phyloP scores from a whole-genome alignment of 192 early-diverging fungal species.

The Podochytrium sp. region DNA sequence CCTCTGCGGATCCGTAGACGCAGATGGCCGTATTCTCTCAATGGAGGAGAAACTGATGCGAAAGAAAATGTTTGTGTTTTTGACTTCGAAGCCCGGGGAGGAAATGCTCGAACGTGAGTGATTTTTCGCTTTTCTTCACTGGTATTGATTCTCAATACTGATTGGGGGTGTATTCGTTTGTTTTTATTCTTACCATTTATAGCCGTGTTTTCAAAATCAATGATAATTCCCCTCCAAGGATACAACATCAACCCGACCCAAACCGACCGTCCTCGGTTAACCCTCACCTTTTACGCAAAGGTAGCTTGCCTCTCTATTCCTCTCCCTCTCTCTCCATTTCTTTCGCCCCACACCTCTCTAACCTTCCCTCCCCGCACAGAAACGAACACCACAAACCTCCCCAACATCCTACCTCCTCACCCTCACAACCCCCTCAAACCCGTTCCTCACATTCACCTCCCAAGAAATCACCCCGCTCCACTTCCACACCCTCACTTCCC shows the following conservation, averaged over 20 bases:
- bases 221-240: constrained; percentile 2
- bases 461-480: constrained; percentile 30
- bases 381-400: neutral
- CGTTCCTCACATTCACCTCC: constrained; percentile 43
- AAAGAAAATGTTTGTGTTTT: constrained; percentile 33
- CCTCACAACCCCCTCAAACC: neutral
- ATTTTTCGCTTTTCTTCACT: neutral
- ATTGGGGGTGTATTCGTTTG: neutral
- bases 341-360: too few species aligned
- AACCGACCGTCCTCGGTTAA: neutral
- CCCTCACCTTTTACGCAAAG: constrained; percentile 28
- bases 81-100: constrained; percentile 17
- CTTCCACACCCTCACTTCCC: constrained; percentile 15
- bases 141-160: too few species aligned
- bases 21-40: neutral
- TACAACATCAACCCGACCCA: neutral
- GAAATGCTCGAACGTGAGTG: constrained; percentile 25
- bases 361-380: too few species aligned
- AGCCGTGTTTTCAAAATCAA: constrained; percentile 9
- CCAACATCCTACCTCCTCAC: constrained; percentile 9
- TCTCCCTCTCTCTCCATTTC: neutral
- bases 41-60: constrained; percentile 28
- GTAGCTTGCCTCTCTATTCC: neutral
- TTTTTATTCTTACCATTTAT: neutral
- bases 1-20: neutral